Conservation (phyloP, 2,329 filamentous ascomycete species). For the Fusarium siculi region DNA sequence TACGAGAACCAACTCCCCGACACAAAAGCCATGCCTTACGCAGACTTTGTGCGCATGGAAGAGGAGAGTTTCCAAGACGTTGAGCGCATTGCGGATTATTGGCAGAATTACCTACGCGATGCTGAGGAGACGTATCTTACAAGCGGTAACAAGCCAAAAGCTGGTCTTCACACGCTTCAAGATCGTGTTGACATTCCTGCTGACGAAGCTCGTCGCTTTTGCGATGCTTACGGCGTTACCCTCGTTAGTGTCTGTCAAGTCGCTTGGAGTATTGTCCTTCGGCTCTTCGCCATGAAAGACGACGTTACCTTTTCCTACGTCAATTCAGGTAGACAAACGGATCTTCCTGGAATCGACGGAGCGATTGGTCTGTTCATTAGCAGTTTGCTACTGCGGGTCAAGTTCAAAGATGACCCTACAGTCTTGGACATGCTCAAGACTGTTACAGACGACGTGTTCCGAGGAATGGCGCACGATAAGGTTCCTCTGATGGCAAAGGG, state of each 20-base stretch:
- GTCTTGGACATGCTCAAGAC: not conserved
- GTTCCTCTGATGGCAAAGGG: not conserved
- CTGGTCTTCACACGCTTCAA: not conserved
- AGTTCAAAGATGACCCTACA: not conserved
- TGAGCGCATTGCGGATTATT: not conserved
- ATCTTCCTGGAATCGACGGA: not conserved
- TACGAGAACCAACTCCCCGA: not conserved
- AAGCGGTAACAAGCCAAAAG: not conserved
- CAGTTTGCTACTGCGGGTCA: not conserved
- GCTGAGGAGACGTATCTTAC: not conserved
- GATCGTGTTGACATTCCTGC: not conserved
- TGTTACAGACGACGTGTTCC: not conserved
- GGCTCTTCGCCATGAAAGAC: not conserved
- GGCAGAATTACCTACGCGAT: not conserved
- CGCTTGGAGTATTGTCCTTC: not conserved
- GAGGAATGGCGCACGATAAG: not conserved
- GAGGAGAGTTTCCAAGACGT: not conserved
- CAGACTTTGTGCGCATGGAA: not conserved
- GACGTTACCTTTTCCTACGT: not conserved
- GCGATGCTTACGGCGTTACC: not conserved
- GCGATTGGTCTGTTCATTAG: not conserved
- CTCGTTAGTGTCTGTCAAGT: not conserved
- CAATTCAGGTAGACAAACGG: not conserved
- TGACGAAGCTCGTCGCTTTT: not conserved
- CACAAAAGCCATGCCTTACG: not conserved